Conservation (phyloP, 179 eudicot species). For the Carnegiea gigantea region DNA sequence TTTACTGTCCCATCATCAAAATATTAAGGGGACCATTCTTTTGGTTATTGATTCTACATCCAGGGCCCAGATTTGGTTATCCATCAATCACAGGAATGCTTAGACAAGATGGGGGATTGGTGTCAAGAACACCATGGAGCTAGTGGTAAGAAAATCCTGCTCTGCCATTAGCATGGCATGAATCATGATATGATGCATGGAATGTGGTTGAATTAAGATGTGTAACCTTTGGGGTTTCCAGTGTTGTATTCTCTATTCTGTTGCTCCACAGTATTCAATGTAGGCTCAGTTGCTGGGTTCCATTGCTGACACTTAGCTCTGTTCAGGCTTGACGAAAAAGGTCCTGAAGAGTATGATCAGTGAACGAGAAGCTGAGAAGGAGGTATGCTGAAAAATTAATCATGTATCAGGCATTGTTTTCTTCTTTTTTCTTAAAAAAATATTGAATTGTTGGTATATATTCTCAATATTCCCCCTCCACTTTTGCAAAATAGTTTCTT, state of each 20-base stretch:
- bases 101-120: constrained; percentile 87
- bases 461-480: background rate
- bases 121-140: constrained; percentile 82
- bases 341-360: constrained; percentile 65
- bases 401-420: background rate
- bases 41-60: constrained; percentile 15
- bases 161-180: constrained; percentile 11
- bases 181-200: background rate
- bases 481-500: background rate
- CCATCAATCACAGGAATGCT: constrained; percentile 75
- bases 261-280: background rate
- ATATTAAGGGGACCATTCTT: background rate
- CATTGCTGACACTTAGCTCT: constrained; percentile 21
- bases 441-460: too few species aligned
- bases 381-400: constrained; percentile 39
- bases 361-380: constrained; percentile 85
- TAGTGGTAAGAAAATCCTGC: constrained; percentile 60
- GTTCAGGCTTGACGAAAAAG: constrained; percentile 69
- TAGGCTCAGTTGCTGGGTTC: background rate
- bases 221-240: background rate
- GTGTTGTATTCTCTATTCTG: background rate
- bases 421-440: background rate
- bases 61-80: constrained; percentile 92
- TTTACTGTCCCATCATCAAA: background rate
- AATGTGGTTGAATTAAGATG: background rate